Evolutionary conservation across 495 filamentous ascomycete species (phyloP), one percentile per base, ranked within the genome.

Genomic region (Annulohypoxylon bovei): DNA sequence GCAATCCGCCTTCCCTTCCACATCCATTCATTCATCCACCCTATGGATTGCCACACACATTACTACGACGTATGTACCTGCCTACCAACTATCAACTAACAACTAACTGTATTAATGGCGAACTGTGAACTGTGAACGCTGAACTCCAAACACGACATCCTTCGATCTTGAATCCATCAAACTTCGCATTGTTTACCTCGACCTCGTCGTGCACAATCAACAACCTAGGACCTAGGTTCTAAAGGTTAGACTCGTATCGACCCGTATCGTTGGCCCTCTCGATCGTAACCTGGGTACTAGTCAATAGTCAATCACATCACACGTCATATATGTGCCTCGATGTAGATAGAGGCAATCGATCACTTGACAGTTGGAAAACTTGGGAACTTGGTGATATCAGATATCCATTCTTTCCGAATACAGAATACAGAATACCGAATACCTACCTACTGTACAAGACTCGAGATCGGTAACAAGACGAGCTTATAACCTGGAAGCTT

Each of bases 31-130:
- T 47, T 46, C 61, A 54, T 50, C 44, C 39, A 53, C 7, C 35
- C 30, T 61, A 52, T 57, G 68, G 68, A 71, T 71, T 71, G 68
- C 68, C 68, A 71, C 68, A 71, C 53, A 60, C 20, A 55, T 61
- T 68, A 56, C 39, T 56, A 47, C 58, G 22, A 57, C 22, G 22
- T 49, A 67, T 61, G 46, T 60, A 61, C 56, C 47, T 67, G 25
- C 65, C 39, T 47, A 67, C 47, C 33, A 42, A 25, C 49, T 58
- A 64, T 46, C 37, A 54, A 61, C 57, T 50, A 50, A n/a, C 22
- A 47, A 47, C 20, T 46, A 50, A 50, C 6, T 39, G 25, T 56
- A 20, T 39, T 23, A 32, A 35, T 39, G 53, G 32, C n/a, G 30
- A 56, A 56, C 46, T 50, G 46, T 50, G 11, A 28, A 12, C 46